Conservation (phyloP, 78 protist genomes). For the Guillardia theta region DNA sequence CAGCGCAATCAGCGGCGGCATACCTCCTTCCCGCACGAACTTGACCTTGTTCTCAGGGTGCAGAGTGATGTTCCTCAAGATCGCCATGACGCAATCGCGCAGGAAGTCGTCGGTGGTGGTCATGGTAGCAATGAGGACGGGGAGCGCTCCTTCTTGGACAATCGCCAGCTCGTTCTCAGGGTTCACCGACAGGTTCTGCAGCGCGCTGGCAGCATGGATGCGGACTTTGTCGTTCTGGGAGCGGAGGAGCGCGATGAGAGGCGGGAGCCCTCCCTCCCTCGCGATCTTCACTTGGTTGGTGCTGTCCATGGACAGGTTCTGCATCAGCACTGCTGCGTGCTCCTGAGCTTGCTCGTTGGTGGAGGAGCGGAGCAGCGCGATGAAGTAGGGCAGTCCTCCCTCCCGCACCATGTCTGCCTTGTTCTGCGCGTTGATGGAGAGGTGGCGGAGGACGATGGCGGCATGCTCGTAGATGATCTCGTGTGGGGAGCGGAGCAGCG, state of each 20-base stretch:
- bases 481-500: conserved; percentile 23
- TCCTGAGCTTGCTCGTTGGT: not conserved
- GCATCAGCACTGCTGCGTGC: conserved; percentile 23
- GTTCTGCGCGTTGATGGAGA: conserved; percentile 18
- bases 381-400: not conserved
- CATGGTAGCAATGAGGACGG: not conserved
- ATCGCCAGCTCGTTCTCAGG: conserved; percentile 9
- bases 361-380: not conserved
- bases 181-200: conserved; percentile 7
- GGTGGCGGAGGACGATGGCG: conserved; percentile 39
- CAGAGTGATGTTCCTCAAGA: conserved; percentile 21
- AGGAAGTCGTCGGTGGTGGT: not conserved
- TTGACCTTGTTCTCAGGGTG: conserved; percentile 23
- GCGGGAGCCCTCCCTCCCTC: conserved; percentile 21
- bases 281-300: not conserved
- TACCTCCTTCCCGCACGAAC: conserved; percentile 26
- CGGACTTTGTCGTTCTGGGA: not conserved
- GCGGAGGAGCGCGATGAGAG: not conserved
- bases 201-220: conserved; percentile 23
- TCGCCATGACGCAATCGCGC: not conserved
- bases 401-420: conserved; percentile 23
- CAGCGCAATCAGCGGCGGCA: conserved; percentile 30
- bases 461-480: conserved; percentile 34
- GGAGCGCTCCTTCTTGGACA: conserved; percentile 25
- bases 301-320: not conserved